Conservation (phyloP, 306 rosid genomes). For the Vigna radiata region DNA sequence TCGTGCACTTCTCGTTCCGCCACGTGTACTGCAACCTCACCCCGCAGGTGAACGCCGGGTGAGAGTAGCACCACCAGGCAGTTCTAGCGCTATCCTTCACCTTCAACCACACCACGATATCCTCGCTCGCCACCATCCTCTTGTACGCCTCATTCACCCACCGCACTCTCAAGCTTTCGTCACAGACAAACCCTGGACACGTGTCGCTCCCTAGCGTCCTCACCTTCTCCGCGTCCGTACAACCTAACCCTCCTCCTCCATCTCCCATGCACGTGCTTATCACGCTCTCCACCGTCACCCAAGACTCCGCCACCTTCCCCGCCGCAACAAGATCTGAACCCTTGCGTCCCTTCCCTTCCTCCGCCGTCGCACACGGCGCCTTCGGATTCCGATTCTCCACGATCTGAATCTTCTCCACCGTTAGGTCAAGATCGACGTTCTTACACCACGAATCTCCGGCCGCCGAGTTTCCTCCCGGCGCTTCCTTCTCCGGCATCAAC, state of each 20-base stretch:
- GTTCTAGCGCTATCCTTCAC: constrained; percentile 42
- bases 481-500: constrained; percentile 61
- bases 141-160: constrained; percentile 81
- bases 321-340: not conserved
- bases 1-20: constrained; percentile 58
- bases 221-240: constrained; percentile 74
- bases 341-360: not conserved
- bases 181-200: constrained; percentile 86
- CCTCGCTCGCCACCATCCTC: constrained; percentile 64
- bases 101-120: constrained; percentile 51
- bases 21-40: constrained; percentile 67
- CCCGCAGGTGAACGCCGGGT: constrained; percentile 60
- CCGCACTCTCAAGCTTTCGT: constrained; percentile 62
- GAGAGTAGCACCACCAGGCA: constrained; percentile 31
- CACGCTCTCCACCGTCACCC: constrained; percentile 90
- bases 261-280: constrained; percentile 76
- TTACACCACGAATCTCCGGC: constrained; percentile 50
- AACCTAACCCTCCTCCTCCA: constrained; percentile 46
- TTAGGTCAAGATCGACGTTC: constrained; percentile 52
- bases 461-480: not conserved
- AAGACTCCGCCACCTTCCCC: constrained; percentile 51
- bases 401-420: constrained; percentile 45
- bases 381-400: constrained; percentile 33
- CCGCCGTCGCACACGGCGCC: not conserved
- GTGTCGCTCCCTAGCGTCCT: constrained; percentile 72